These are phyloP conservation scores for Lecanoromycetidae sp. DNA, from an alignment of 2,329 filamentous ascomycete species.

Conservation along the genomic window DNA sequence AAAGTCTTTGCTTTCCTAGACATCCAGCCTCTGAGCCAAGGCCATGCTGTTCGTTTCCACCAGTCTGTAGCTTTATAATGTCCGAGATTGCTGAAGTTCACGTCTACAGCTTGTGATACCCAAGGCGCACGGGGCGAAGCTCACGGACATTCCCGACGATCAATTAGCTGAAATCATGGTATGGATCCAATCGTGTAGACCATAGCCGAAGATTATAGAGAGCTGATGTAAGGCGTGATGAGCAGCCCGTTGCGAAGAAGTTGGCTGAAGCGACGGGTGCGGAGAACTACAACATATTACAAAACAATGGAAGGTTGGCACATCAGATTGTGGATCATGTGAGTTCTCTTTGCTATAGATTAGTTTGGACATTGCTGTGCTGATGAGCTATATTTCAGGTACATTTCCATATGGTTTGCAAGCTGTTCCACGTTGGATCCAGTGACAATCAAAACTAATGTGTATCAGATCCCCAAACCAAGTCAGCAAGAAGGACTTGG, in stretches of 20 bases:
- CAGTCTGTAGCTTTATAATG: background rate
- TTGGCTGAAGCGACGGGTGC: constrained; percentile 66
- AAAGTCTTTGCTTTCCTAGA: constrained; percentile 94
- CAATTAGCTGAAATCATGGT: constrained; percentile 70
- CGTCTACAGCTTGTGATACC: constrained; percentile 84
- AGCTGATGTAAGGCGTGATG: background rate
- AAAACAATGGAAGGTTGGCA: constrained; percentile 87
- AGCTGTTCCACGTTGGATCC: too few relatives aligned
- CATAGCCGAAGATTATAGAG: background rate
- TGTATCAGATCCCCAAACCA: constrained; percentile 75
- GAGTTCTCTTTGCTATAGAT: constrained; percentile 28
- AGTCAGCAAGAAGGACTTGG: constrained; percentile 67
- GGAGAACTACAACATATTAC: constrained; percentile 79
- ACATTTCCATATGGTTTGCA: constrained; percentile 34
- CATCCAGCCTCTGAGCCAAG: constrained; percentile 76
- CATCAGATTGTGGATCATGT: constrained; percentile 92
- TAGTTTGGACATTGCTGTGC: constrained; percentile 1
- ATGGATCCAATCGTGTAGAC: constrained; percentile 22
- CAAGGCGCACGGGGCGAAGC: constrained; percentile 84
- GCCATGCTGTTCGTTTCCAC: constrained; percentile 61
- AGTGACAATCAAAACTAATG: background rate
- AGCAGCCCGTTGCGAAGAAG: constrained; percentile 69
- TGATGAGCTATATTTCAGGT: constrained; percentile 40
- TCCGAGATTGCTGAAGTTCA: too few relatives aligned
- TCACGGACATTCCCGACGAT: constrained; percentile 86